These are phyloP conservation scores for Boletus speciosus DNA, from an alignment of 768 basidiomycete species.

Conservation along the genomic window DNA sequence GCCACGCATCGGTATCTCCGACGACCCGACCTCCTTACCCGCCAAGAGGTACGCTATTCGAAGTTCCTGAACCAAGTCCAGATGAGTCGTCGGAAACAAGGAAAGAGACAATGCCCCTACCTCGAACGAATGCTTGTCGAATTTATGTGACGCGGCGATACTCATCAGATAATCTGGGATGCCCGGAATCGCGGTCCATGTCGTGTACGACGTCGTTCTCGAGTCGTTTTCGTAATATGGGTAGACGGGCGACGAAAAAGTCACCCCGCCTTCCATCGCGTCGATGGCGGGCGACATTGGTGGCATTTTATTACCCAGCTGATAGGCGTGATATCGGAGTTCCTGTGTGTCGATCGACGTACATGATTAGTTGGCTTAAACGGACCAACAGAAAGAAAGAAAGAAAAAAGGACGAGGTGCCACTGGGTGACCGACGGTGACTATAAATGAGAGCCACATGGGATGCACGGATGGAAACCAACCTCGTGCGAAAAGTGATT, in stretches of 20 bases:
- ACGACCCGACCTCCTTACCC: constrained; percentile 45
- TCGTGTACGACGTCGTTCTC: constrained; percentile 20
- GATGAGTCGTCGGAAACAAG: neutral
- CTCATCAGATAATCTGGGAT: constrained; percentile 34
- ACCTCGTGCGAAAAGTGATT: constrained; percentile 42
- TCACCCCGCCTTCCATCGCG: constrained; percentile 1
- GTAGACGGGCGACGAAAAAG: neutral
- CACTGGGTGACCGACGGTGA: neutral
- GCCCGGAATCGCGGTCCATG: constrained; percentile 5
- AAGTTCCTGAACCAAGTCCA: constrained; percentile 40
- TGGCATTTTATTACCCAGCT: constrained; percentile 32
- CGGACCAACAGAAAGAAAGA: constrained; percentile 1
- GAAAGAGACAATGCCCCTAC: constrained; percentile 23
- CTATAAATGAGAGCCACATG: neutral
- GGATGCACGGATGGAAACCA: constrained; percentile 13
- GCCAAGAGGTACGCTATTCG: constrained; percentile 43
- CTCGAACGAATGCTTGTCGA: constrained; percentile 48
- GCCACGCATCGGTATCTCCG: constrained; percentile 28
- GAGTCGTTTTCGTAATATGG: constrained; percentile 28
- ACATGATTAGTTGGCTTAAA: constrained; percentile 13
- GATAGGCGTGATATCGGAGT: constrained; percentile 41
- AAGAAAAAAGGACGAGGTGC: neutral
- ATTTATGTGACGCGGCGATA: constrained; percentile 37
- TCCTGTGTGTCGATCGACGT: constrained; percentile 35
- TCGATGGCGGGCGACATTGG: neutral